Percentiles rank a stretch among this genome's conserved stretches.
Conservation (phyloP, 805 yeast species). For the Zygosaccharomyces bailii region DNA sequence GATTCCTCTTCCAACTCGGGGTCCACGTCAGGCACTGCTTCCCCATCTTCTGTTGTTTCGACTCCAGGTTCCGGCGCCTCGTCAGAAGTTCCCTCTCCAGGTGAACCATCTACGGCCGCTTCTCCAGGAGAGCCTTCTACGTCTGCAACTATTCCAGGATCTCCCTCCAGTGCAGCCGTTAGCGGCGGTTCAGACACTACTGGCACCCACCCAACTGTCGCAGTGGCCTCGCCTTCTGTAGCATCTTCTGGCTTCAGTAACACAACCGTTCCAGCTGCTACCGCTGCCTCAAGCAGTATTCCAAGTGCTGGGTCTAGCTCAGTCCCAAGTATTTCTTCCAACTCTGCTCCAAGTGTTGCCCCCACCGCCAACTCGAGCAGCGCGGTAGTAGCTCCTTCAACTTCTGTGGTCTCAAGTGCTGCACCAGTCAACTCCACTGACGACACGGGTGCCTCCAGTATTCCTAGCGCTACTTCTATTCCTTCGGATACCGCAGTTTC, state of each 20-base stretch:
- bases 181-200: conserved; percentile 1
- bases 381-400: neutral
- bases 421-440: neutral
- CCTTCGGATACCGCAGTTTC: neutral
- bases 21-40: too few relatives aligned
- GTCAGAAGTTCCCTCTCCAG: neutral
- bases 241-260: neutral
- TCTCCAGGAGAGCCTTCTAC: neutral
- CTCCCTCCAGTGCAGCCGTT: neutral
- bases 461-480: too few relatives aligned
- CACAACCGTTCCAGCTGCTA: conserved; percentile 5
- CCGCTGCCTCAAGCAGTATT: conserved; percentile 8
- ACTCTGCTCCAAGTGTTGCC: too few relatives aligned
- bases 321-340: neutral
- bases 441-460: too few relatives aligned
- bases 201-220: conserved; percentile 6
- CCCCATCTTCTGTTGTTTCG: too few relatives aligned
- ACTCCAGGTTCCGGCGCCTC: neutral
- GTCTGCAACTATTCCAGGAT: too few relatives aligned
- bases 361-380: neutral
- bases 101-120: neutral
- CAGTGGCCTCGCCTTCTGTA: neutral
- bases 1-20: neutral
- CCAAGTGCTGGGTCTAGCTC: neutral
- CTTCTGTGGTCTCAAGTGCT: neutral